Evolutionary conservation across 192 early-diverging fungal genomes (phyloP), one percentile per base, ranked within the genome.

Genomic region (Backusella mclennaniae): DNA sequence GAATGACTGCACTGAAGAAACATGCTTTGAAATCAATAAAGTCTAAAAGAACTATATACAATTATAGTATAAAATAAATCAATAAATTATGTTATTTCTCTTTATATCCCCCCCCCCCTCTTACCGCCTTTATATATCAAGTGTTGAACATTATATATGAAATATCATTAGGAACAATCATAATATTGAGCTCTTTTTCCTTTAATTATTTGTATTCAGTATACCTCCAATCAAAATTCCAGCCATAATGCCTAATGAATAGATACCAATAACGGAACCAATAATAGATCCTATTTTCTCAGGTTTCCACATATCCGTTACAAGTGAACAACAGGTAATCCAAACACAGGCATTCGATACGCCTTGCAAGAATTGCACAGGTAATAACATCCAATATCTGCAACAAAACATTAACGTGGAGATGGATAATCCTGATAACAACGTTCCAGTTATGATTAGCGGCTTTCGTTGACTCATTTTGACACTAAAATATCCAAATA

Each of bases 171-270:
- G 31, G 1, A 35, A 35, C 12, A 19, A 2, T 19, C 6, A 33
- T 35, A 41, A 41, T 14, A 12, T 11, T 21, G 3, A 38, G 6
- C 66, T n/a, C 29, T 35, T 19, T 67, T 11, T 19, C 31, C 35
- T 33, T 5, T 19, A 56, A 44, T 44, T 56, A 26, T 56, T 8
- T 23, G 53, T 17, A 29, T 6, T 17, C 1, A 21, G 26, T 41
- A 41, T 69, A 69, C 68, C 68, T 38, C 68, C 68, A 38, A 69
- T 38, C 17, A 38, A 26, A 21, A 69, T 21, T 23, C 68, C 68
- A 41, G 38, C n/a, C 19, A 38, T 69, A 35, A 69, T 69, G 15
- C 68, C 68, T 38, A 69, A 38, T 21, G 35, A 38, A 21, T 39
- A 69, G 11, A 21, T 23, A 4, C 35, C 68, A 41, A 35, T 39